phyloP scores from a whole-genome alignment of 2,329 filamentous ascomycete genomes.

The Talaromyces funiculosus region DNA sequence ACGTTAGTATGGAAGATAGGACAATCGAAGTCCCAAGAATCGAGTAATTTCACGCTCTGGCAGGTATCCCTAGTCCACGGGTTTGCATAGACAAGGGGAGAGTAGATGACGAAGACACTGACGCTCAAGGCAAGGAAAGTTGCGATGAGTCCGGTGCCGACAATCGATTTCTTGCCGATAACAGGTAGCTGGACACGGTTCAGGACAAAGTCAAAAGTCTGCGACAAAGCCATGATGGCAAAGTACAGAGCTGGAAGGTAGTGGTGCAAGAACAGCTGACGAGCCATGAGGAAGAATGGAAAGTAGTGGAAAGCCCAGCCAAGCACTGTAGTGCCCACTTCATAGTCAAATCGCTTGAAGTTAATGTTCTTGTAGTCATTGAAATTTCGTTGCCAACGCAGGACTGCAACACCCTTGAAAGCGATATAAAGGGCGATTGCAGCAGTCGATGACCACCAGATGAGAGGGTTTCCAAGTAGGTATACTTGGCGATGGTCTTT shows the following conservation, averaged over 20 bases:
- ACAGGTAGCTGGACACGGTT: slow-evolving; percentile 65
- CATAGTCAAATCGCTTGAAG: slow-evolving; percentile 97
- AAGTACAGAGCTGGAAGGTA: slow-evolving; percentile 98
- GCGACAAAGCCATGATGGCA: slow-evolving; percentile 79
- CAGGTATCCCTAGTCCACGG: slow-evolving; percentile 88
- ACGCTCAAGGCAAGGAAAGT: slow-evolving; percentile 69
- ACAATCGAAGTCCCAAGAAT: slow-evolving; percentile 96
- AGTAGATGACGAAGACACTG: slow-evolving; percentile 74
- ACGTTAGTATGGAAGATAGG: slow-evolving; percentile 84
- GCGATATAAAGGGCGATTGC: slow-evolving; percentile 69
- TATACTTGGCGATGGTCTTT: slow-evolving; percentile 92
- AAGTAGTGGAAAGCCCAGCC: slow-evolving; percentile 99
- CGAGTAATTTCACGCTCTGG: slow-evolving; percentile 77
- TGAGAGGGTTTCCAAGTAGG: slow-evolving; percentile 85
- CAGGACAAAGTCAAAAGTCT: slow-evolving; percentile 79
- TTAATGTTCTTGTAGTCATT: slow-evolving; percentile 73
- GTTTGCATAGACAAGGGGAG: slow-evolving; percentile 88
- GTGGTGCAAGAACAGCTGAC: slow-evolving; percentile 96
- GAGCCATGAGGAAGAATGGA: slow-evolving; percentile 96
- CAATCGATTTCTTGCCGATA: slow-evolving; percentile 61
- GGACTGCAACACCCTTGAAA: slow-evolving; percentile 81
- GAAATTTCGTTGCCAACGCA: slow-evolving; percentile 92
- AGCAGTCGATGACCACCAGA: slow-evolving; percentile 86
- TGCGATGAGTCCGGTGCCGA: slow-evolving; percentile 70
- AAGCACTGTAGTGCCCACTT: slow-evolving; percentile 82